Percentiles rank a stretch among this genome's conserved stretches.
These are phyloP conservation scores for Coffea canephora DNA, from an alignment of 257 asterid genomes.

Conservation along the genomic window DNA sequence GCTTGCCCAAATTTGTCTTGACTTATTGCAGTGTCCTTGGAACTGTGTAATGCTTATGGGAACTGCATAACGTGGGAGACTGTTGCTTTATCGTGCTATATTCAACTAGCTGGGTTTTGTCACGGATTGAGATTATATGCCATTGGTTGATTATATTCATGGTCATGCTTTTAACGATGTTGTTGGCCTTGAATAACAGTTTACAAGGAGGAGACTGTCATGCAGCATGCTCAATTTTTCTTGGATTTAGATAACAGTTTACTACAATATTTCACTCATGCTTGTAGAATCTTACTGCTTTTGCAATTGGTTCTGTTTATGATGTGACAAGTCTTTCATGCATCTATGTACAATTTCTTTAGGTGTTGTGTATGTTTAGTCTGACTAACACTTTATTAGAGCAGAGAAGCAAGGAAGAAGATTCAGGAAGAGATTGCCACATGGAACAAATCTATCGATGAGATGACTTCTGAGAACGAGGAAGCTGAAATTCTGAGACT, in stretches of 20 bases:
- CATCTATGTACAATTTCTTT: not conserved
- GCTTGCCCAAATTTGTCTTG: not conserved
- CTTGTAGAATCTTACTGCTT: not conserved
- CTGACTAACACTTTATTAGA: constrained; percentile 2
- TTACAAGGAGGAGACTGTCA: too few relatives aligned
- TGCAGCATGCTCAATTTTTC: not conserved
- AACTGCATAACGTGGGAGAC: not conserved
- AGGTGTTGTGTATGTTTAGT: not conserved
- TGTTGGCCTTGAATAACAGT: too few relatives aligned
- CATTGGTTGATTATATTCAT: not conserved
- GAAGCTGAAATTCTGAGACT: constrained; percentile 87
- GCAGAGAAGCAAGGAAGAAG: constrained; percentile 73
- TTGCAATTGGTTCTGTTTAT: not conserved
- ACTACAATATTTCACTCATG: not conserved
- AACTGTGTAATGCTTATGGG: not conserved
- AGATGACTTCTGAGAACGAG: constrained; percentile 65
- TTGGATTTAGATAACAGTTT: not conserved
- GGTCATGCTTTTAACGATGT: not conserved
- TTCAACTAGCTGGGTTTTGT: not conserved
- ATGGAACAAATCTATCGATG: constrained; percentile 55
- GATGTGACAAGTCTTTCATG: not conserved
- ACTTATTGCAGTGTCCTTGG: not conserved
- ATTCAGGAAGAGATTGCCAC: constrained; percentile 76
- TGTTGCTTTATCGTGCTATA: not conserved
- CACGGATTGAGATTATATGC: not conserved